Conservation (phyloP, 148 eudicot genomes). For the Mesembryanthemum crystallinum region DNA sequence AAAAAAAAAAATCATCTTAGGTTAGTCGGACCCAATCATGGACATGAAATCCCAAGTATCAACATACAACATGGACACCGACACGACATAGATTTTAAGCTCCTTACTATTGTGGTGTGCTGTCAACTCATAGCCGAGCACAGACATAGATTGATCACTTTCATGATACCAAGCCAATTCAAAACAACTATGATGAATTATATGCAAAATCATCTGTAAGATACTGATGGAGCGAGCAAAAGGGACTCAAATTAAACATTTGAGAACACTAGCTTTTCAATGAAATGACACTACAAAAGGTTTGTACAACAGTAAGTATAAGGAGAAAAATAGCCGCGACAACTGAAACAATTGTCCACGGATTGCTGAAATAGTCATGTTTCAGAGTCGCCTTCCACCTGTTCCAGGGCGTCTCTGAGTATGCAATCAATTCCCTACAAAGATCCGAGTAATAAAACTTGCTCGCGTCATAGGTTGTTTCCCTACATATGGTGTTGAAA, state of each 20-base stretch:
- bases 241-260: neutral
- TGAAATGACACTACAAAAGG: slow-evolving; percentile 24
- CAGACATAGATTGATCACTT: neutral
- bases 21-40: too few species aligned
- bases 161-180: too few species aligned
- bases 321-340: slow-evolving; percentile 36
- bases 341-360: slow-evolving; percentile 44
- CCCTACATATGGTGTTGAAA: slow-evolving; percentile 35
- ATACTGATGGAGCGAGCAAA: too few species aligned
- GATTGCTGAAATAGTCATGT: slow-evolving; percentile 45
- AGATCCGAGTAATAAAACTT: slow-evolving; percentile 31
- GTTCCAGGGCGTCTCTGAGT: slow-evolving; percentile 36
- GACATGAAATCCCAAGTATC: too few species aligned
- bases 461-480: slow-evolving; percentile 30
- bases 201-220: too few species aligned
- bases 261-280: slow-evolving; percentile 10
- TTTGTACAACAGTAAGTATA: slow-evolving; percentile 43
- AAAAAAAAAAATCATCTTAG: too few species aligned
- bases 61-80: too few species aligned
- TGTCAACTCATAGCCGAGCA: too few species aligned
- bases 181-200: neutral
- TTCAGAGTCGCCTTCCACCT: slow-evolving; percentile 32
- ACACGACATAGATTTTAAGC: too few species aligned
- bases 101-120: too few species aligned
- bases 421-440: slow-evolving; percentile 28